phyloP scores from a whole-genome alignment of 2,329 filamentous ascomycete species.

The Fusarium fracticaudum region DNA sequence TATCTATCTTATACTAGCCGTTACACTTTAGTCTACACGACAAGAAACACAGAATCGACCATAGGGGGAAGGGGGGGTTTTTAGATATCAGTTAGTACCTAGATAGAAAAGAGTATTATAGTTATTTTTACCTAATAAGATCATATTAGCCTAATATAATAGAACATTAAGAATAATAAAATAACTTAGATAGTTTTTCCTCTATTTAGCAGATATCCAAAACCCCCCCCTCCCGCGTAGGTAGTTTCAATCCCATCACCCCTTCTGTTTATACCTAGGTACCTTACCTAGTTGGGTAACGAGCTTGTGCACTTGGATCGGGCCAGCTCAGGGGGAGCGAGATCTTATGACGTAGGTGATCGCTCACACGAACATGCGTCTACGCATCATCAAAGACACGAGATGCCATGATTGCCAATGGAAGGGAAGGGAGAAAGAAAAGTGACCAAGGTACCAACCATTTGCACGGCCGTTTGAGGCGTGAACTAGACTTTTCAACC shows the following conservation, averaged over 20 bases:
- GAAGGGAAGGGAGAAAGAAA: not conserved
- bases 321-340: not conserved
- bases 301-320: constrained; percentile 12
- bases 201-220: too few species aligned
- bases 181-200: too few species aligned
- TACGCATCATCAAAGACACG: constrained; percentile 36
- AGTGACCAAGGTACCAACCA: not conserved
- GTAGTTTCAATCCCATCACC: not conserved
- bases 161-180: too few species aligned
- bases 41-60: not conserved
- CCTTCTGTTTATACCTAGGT: not conserved
- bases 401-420: not conserved
- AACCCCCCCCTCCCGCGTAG: too few species aligned
- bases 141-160: too few species aligned
- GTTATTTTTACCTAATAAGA: too few species aligned
- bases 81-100: too few species aligned
- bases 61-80: too few species aligned
- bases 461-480: not conserved
- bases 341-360: constrained; percentile 32
- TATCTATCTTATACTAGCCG: not conserved
- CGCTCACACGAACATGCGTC: not conserved
- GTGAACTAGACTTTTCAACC: not conserved
- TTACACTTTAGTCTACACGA: not conserved
- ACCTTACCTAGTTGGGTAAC: constrained; percentile 1
- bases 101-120: too few species aligned